A percentile compares a stretch with the other conserved stretches of the same genome.
Conservation (phyloP, 2,329 filamentous ascomycete species). For the Colletotrichum sp. region DNA sequence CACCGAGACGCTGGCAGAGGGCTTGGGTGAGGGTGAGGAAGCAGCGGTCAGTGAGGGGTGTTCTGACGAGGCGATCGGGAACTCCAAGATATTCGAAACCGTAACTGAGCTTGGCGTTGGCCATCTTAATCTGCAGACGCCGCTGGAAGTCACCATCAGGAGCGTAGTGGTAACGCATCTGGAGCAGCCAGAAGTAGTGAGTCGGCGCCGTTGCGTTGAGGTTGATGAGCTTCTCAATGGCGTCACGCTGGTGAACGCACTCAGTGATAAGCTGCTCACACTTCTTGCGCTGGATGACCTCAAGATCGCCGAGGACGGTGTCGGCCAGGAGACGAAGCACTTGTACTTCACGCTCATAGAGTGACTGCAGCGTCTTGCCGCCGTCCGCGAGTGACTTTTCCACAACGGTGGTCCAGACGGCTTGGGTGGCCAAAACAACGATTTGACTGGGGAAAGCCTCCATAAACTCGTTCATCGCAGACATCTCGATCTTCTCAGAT, state of each 20-base stretch:
- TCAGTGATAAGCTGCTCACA: conserved; percentile 99
- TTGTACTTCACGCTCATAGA: conserved; percentile 84
- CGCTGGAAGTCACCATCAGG: conserved; percentile 81
- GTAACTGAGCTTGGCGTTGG: conserved; percentile 93
- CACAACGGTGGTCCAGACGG: conserved; percentile 89
- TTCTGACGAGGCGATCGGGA: conserved; percentile 93
- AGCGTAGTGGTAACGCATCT: conserved; percentile 95
- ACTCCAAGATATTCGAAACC: conserved; percentile 98
- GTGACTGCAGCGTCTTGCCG: conserved; percentile 68
- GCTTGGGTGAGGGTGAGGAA: conserved; percentile 98
- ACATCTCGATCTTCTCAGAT: conserved; percentile 70
- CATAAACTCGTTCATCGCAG: conserved; percentile 80
- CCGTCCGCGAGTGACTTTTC: conserved; percentile 76
- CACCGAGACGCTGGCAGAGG: conserved; percentile 90
- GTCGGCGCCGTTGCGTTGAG: conserved; percentile 74
- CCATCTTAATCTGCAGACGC: conserved; percentile 92
- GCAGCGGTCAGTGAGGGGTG: conserved; percentile 95
- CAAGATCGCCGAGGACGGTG: conserved; percentile 88
- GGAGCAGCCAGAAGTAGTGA: conserved; percentile 91
- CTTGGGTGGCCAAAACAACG: conserved; percentile 92
- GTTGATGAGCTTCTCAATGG: conserved; percentile 83
- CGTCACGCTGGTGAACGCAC: conserved; percentile 95
- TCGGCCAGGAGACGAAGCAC: conserved; percentile 85
- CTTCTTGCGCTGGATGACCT: conserved; percentile 88
- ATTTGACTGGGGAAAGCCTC: conserved; percentile 88